These are phyloP conservation scores for Oryza meridionalis DNA, from an alignment of 176 grass and related monocot genomes.

Conservation along the genomic window DNA sequence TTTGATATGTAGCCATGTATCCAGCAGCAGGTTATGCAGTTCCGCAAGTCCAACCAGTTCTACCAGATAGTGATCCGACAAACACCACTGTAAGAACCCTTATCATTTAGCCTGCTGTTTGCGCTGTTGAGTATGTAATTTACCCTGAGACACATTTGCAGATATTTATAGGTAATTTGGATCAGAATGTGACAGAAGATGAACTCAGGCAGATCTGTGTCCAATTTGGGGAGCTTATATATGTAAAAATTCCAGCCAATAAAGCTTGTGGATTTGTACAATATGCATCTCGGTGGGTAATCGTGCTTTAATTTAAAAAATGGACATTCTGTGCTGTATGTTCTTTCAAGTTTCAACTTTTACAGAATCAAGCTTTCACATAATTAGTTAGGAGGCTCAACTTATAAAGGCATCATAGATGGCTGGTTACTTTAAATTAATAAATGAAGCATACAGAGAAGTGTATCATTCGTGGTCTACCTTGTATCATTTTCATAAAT, in stretches of 20 bases:
- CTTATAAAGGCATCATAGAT: background rate
- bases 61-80: conserved; percentile 67
- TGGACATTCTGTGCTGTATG: background rate
- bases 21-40: conserved; percentile 64
- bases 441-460: conserved; percentile 8
- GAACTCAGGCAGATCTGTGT: conserved; percentile 83
- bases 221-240: conserved; percentile 89
- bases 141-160: conserved; percentile 51
- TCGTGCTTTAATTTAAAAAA: background rate
- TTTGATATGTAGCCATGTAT: conserved; percentile 56
- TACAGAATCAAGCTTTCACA: background rate
- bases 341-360: background rate
- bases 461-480: background rate
- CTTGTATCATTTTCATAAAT: conserved; percentile 5
- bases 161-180: conserved; percentile 99
- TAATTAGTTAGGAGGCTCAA: background rate
- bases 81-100: conserved; percentile 66
- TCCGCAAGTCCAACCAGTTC: conserved; percentile 61
- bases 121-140: conserved; percentile 44
- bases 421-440: conserved; percentile 14
- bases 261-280: conserved; percentile 99
- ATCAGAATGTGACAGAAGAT: conserved; percentile 88
- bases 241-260: conserved; percentile 88
- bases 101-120: conserved; percentile 32
- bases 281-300: conserved; percentile 66